Evolutionary conservation across 129 eudicot genomes (phyloP).

Genomic region (Daucus carota): DH1_v3.0 NC_030382.2:36598501-36599000

Average conservation of each 20-base stretch:
- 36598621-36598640: slow-evolving; percentile 25
- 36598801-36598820: slow-evolving; percentile 39
- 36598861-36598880: slow-evolving; percentile 21
- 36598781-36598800: slow-evolving; percentile 55
- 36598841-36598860: slow-evolving; percentile 16
- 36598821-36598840: slow-evolving; percentile 20
- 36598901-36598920: slow-evolving; percentile 59
- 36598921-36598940: slow-evolving; percentile 60
- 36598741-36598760: slow-evolving; percentile 36
- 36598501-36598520: no score
- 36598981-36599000: background rate
- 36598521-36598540: no score
- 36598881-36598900: slow-evolving; percentile 30
- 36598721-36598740: slow-evolving; percentile 48
- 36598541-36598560: background rate
- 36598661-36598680: slow-evolving; percentile 34
- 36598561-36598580: background rate
- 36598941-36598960: slow-evolving; percentile 50
- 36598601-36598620: slow-evolving; percentile 26
- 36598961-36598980: slow-evolving; percentile 44
- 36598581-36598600: background rate
- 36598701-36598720: slow-evolving; percentile 45
- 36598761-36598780: slow-evolving; percentile 42
- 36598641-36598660: slow-evolving; percentile 10
- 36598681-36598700: slow-evolving; percentile 48